A percentile compares a stretch with the other conserved stretches of the same genome.
These are phyloP conservation scores for Saccharomycopsis schoenii DNA, from an alignment of 805 yeast genomes.

Conservation along the genomic window DNA sequence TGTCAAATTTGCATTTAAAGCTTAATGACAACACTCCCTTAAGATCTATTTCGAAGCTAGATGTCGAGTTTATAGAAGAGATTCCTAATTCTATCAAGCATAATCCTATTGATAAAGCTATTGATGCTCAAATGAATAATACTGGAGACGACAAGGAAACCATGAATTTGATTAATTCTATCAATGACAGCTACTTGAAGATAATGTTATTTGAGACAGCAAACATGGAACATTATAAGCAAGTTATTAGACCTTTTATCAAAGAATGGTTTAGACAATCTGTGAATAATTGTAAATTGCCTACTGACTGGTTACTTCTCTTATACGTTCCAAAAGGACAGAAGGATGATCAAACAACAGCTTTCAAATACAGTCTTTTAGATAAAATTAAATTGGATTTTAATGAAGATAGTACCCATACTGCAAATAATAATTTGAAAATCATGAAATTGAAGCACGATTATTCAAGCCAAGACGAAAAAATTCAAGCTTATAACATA, in stretches of 20 bases:
- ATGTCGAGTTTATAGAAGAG: constrained; percentile 48
- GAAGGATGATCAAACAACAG: constrained; percentile 29
- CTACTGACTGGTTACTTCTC: constrained; percentile 55
- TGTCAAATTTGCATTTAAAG: constrained; percentile 67
- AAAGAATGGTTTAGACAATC: constrained; percentile 62
- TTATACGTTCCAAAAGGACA: constrained; percentile 35
- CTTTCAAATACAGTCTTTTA: constrained; percentile 37
- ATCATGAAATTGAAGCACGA: constrained; percentile 26
- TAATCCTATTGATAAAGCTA: constrained; percentile 9
- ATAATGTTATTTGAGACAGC: constrained; percentile 61
- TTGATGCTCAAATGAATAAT: constrained; percentile 14
- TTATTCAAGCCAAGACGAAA: constrained; percentile 25
- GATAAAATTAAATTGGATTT: constrained; percentile 51
- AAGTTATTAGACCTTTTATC: constrained; percentile 73
- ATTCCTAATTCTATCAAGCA: constrained; percentile 30
- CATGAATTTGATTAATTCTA: constrained; percentile 23
- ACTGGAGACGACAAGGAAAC: constrained; percentile 3
- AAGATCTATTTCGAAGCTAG: constrained; percentile 52
- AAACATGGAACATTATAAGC: constrained; percentile 62
- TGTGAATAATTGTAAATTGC: constrained; percentile 30
- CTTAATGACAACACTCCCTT: constrained; percentile 39
- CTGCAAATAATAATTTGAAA: constrained; percentile 23
- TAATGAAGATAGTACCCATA: constrained; percentile 19
- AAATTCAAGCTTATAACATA: constrained; percentile 41
- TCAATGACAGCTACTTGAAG: constrained; percentile 46